Percentiles rank a stretch among this genome's conserved stretches.
phyloP scores from a whole-genome alignment of 352 stramenopile species.

The Pythium myriotylum region DNA sequence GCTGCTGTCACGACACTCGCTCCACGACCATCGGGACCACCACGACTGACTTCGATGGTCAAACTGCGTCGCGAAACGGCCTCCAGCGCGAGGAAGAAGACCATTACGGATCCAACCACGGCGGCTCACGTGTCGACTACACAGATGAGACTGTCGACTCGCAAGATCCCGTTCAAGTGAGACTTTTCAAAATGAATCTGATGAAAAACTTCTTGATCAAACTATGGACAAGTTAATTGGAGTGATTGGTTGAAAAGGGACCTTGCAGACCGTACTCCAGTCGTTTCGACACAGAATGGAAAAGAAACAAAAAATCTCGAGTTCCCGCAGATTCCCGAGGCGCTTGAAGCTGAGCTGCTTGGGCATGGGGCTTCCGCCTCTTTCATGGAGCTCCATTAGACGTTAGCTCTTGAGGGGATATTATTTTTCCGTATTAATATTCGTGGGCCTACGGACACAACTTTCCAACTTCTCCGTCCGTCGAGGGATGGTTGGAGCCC shows the following conservation, averaged over 20 bases:
- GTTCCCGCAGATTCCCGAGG: no score
- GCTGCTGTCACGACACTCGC: conserved; percentile 15
- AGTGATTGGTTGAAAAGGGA: no score
- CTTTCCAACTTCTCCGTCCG: no score
- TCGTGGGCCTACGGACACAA: no score
- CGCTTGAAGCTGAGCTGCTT: no score
- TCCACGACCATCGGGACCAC: background rate
- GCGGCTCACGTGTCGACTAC: conserved; percentile 2
- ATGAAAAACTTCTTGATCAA: background rate
- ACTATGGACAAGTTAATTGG: no score
- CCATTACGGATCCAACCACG: background rate
- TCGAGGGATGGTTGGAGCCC: no score
- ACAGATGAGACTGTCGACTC: conserved; percentile 14
- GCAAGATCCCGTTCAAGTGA: conserved; percentile 22
- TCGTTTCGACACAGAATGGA: background rate
- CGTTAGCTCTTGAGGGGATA: no score
- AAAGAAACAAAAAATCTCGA: background rate
- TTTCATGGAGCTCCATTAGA: no score
- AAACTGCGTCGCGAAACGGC: conserved; percentile 58
- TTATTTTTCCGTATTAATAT: no score
- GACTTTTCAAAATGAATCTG: background rate
- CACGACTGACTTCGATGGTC: conserved; percentile 26
- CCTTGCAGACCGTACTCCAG: no score
- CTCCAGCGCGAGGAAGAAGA: conserved; percentile 59
- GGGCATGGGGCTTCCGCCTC: no score